These are phyloP conservation scores for Claviceps pazoutovae DNA, from an alignment of 2,329 filamentous ascomycete genomes.

Conservation along the genomic window DNA sequence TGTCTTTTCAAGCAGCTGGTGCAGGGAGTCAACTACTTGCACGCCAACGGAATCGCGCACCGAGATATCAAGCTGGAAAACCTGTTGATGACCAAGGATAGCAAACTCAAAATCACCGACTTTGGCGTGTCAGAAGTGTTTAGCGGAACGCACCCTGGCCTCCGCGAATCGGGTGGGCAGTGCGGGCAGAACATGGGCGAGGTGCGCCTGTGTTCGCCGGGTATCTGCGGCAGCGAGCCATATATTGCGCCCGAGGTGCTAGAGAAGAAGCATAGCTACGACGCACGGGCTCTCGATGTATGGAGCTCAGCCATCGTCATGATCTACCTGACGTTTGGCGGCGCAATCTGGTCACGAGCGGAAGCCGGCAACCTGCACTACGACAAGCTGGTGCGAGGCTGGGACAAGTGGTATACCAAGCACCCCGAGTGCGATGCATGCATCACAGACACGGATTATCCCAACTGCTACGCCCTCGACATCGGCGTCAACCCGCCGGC, in stretches of 20 bases:
- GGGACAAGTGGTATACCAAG: conserved; percentile 51
- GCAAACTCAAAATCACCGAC: conserved; percentile 80
- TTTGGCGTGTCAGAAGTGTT: conserved; percentile 87
- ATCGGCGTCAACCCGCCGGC: conserved; percentile 49
- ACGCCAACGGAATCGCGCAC: conserved; percentile 74
- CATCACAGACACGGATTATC: conserved; percentile 47
- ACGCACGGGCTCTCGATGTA: conserved; percentile 68
- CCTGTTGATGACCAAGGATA: conserved; percentile 61
- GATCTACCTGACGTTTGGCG: conserved; percentile 60
- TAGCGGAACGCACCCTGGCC: conserved; percentile 63
- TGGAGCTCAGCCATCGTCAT: conserved; percentile 80
- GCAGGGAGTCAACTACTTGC: conserved; percentile 69
- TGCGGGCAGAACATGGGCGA: conserved; percentile 62
- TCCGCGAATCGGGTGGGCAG: conserved; percentile 56
- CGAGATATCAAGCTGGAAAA: conserved; percentile 88
- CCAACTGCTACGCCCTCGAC: conserved; percentile 52
- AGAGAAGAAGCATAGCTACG: conserved; percentile 48
- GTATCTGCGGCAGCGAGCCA: conserved; percentile 71
- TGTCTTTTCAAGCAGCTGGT: conserved; percentile 86
- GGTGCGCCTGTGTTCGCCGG: conserved; percentile 58
- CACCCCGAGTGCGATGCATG: conserved; percentile 27
- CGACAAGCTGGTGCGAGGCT: conserved; percentile 49
- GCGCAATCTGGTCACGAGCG: conserved; percentile 61
- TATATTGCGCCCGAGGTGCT: conserved; percentile 83
- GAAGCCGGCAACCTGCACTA: conserved; percentile 45